phyloP scores from a whole-genome alignment of 2,329 filamentous ascomycete species.

The Ophiosphaerella korrae region DNA sequence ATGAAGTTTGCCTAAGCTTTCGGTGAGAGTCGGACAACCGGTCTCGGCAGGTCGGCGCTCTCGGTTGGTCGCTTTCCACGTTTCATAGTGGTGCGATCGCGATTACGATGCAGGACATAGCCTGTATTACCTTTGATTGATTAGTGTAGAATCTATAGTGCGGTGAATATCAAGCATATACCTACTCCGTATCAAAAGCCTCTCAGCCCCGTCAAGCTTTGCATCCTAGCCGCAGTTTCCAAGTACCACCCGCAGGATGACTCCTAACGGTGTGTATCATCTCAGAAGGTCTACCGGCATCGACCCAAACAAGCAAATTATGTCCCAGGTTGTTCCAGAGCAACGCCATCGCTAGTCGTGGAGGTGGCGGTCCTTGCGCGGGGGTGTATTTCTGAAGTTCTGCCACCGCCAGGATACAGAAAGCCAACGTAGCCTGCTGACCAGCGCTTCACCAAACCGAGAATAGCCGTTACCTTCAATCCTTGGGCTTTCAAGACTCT shows the following conservation, averaged over 20 bases:
- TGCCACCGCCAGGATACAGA: not conserved
- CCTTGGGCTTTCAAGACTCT: too few relatives aligned
- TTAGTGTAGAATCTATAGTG: constrained; percentile 9
- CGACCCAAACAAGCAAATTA: not conserved
- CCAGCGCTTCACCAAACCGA: constrained; percentile 14
- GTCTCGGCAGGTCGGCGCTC: constrained; percentile 16
- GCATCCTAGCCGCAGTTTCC: not conserved
- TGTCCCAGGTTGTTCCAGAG: not conserved
- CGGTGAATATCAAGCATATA: constrained; percentile 6
- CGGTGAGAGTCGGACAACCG: constrained; percentile 6
- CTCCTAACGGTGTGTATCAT: not conserved
- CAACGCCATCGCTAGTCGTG: constrained; percentile 3
- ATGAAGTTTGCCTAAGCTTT: constrained; percentile 4
- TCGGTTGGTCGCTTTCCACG: constrained; percentile 17
- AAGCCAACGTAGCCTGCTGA: not conserved
- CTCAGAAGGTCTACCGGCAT: not conserved
- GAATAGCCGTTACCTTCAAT: constrained; percentile 22
- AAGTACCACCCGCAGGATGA: not conserved
- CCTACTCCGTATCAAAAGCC: not conserved
- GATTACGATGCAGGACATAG: constrained; percentile 3
- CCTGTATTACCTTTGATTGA: constrained; percentile 1
- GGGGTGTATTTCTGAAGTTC: constrained; percentile 12
- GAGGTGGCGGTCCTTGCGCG: constrained; percentile 11
- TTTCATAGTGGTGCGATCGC: constrained; percentile 9
- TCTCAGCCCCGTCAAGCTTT: constrained; percentile 2